phyloP scores from a whole-genome alignment of 768 basidiomycete species.

The Kwoniella shandongensis region DNA sequence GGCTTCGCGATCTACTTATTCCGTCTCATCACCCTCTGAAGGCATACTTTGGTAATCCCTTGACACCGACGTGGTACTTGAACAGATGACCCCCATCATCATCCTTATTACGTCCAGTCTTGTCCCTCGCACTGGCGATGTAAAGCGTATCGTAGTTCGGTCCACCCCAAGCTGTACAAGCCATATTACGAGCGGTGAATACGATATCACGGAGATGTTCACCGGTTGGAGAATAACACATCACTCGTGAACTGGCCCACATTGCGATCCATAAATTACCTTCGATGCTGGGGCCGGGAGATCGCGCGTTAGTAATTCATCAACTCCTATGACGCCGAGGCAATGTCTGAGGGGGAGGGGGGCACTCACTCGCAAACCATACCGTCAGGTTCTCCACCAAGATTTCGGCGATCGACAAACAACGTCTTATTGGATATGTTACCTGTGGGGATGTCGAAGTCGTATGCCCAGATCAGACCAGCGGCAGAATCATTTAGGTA shows the following conservation, averaged over 20 bases:
- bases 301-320: not conserved
- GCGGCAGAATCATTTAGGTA: conserved; percentile 31
- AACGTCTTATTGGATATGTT: conserved; percentile 21
- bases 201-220: conserved; percentile 25
- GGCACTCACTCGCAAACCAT: conserved; percentile 20
- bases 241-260: conserved; percentile 26
- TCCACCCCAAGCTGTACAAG: conserved; percentile 28
- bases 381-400: conserved; percentile 26
- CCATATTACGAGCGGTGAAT: conserved; percentile 28
- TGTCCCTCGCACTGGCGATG: conserved; percentile 22
- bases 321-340: not conserved
- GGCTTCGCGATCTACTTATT: no score
- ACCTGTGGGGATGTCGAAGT: conserved; percentile 27
- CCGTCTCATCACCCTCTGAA: conserved; percentile 21
- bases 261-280: conserved; percentile 32
- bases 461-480: conserved; percentile 24
- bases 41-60: conserved; percentile 21
- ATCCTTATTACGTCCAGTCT: conserved; percentile 2
- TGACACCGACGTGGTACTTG: conserved; percentile 27
- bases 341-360: not conserved
- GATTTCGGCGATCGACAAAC: conserved; percentile 22
- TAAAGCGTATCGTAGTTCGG: conserved; percentile 26
- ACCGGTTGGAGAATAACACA: conserved; percentile 20
- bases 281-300: no score
- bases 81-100: conserved; percentile 27